Evolutionary conservation across 805 yeast genomes (phyloP), one percentile per base, ranked within the genome.

Genomic region (Torulaspora gathmanii): DNA sequence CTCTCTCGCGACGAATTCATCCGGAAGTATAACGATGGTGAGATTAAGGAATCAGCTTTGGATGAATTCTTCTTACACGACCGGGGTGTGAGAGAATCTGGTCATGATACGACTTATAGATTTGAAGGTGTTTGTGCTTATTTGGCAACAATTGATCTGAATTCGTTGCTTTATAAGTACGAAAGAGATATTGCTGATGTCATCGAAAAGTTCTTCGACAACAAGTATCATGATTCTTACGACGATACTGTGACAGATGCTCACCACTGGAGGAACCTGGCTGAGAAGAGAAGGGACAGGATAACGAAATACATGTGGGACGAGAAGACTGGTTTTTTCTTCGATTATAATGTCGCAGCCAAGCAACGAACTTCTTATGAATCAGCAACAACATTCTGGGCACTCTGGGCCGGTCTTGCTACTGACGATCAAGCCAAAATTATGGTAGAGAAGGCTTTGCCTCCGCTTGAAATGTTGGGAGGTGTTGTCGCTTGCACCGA

Each of bases 71-170:
- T 91, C 62, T 64, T 86, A 40, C 96, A 91, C 60, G 99, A 91
- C 64, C 73, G 97, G 47, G 97, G 95, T 1, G 95, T 91, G 9
- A 78, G 99, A 61, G 99, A 91, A 67, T 82, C 93, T 26, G 99
- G 99, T 1, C 98, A 93, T 63, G 99, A 91, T 62, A 93, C 98
- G 0, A 74, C 91, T 1, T 88, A 90, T 59, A 73, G 99, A 57
- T 71, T 93, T 42, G 96, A 90, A 66, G 95, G 95, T 30, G 77
- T 79, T 34, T 88, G 96, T 65, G 96, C 96, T 0, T 72, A 85
- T 61, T 69, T 91, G 53, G 96, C 95, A 1, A 91, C 98, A 0
- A 82, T 91, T 39, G 99, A 91, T 63, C 72, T 91, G 58, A 89
- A 90, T 65, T 74, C 93, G 4, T 69, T 93, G 54, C 71, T 91